Base-by-base conservation (phyloP, 2,329 filamentous ascomycete genomes). In the Fusarium nurragi region DNA sequence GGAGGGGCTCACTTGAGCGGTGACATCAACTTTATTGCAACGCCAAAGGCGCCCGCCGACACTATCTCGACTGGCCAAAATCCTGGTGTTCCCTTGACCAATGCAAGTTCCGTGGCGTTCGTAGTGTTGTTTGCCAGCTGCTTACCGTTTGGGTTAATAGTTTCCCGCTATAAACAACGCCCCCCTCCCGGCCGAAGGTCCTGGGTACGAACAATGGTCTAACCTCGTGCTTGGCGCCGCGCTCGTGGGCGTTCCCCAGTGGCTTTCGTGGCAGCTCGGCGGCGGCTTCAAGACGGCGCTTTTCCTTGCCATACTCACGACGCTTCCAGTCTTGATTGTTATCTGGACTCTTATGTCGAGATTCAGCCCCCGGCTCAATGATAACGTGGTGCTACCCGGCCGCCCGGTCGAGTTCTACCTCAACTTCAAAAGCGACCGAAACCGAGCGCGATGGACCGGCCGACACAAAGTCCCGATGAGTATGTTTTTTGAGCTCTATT, bases 401-500 rank as follows among this genome's bases (percentile, higher is more conserved):
- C 90, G 89, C 63, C 92, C 92, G 45, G 86, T 97, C 65, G 93
- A 97, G 79, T 86, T 93, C 80, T 97, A 97, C 81, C 86, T 94
- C 65, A 88, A 84, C 54, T 94, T 94, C 82, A 90, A 92, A 76
- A 83, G 82, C 54, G 75, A 77, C 4, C 74, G 74, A 36, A 81
- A 86, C 67, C 73, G 80, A 74, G 76, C 77, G 64, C 90, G 88
- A 76, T 94, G 92, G 80, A 83, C 84, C 69, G 91, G 91, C 74
- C 84, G 84, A 75, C 90, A 86, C 80, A 93, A 90, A 79, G 91
- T 94, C 59, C 89, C 92, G 36, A 88, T 94, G 83, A 89, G 94
- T 81, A 94, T 91, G 14, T 97, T 97, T 83, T 89, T 94, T 74
- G 93, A 97, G 79, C 94, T 94, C 87, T 97, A 97, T 83, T 94